Conservation (phyloP, 2,329 filamentous ascomycete genomes). For the Camillea tinctor region DNA sequence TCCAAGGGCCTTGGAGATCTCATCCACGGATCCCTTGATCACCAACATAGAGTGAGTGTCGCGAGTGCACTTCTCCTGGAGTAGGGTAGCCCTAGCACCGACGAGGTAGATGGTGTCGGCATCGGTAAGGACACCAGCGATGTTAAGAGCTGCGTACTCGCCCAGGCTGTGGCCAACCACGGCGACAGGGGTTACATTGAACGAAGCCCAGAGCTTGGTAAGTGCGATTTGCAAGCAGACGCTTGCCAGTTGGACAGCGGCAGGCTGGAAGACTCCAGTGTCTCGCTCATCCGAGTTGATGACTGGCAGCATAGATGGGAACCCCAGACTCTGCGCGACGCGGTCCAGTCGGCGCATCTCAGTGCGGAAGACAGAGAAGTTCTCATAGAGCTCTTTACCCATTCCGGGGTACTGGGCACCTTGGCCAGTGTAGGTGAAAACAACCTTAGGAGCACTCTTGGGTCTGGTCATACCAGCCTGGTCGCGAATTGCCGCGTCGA, state of each 20-base stretch:
- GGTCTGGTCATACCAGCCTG: slow-evolving; percentile 41
- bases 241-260: slow-evolving; percentile 47
- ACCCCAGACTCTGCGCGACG: slow-evolving; percentile 43
- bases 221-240: slow-evolving; percentile 52
- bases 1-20: slow-evolving; percentile 30
- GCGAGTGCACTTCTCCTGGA: slow-evolving; percentile 58
- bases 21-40: slow-evolving; percentile 42
- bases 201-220: slow-evolving; percentile 48
- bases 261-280: slow-evolving; percentile 39
- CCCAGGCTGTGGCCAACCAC: slow-evolving; percentile 64
- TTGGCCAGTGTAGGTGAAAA: slow-evolving; percentile 27
- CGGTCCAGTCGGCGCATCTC: slow-evolving; percentile 53
- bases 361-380: slow-evolving; percentile 22
- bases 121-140: slow-evolving; percentile 65
- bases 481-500: slow-evolving; percentile 34
- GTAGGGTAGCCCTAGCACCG: slow-evolving; percentile 59
- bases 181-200: slow-evolving; percentile 48
- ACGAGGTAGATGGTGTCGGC: slow-evolving; percentile 68
- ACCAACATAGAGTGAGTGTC: slow-evolving; percentile 63
- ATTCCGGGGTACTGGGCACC: slow-evolving; percentile 18
- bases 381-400: slow-evolving; percentile 12
- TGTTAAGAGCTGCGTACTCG: slow-evolving; percentile 67
- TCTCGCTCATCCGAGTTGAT: slow-evolving; percentile 38
- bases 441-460: slow-evolving; percentile 41
- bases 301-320: slow-evolving; percentile 52